Percentiles rank a stretch among this genome's conserved stretches.
Conservation (phyloP, 2,329 filamentous ascomycete genomes). For the Trichoderma sp. region DNA sequence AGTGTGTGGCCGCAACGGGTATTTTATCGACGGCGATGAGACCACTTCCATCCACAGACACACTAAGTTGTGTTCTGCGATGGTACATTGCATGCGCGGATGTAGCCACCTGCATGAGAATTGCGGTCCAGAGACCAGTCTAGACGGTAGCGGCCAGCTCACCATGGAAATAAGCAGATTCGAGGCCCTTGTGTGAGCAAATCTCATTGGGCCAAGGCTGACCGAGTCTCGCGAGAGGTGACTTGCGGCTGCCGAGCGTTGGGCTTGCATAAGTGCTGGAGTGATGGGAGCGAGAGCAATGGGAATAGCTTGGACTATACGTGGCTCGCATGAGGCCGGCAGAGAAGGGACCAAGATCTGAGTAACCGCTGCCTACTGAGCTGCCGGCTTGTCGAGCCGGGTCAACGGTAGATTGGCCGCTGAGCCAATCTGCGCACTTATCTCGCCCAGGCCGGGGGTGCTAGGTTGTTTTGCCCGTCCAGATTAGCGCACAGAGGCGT, state of each 20-base stretch:
- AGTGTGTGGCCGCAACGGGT: neutral
- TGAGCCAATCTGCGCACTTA: slow-evolving; percentile 7
- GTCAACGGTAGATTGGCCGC: slow-evolving; percentile 28
- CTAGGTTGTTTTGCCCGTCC: slow-evolving; percentile 28
- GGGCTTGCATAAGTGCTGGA: slow-evolving; percentile 10
- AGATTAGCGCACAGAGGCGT: slow-evolving; percentile 14
- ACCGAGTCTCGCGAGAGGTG: neutral
- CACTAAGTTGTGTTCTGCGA: neutral
- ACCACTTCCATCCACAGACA: slow-evolving; percentile 5
- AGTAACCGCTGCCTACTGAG: slow-evolving; percentile 28
- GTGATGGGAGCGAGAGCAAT: neutral
- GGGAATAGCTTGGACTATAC: slow-evolving; percentile 3
- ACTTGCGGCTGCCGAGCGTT: slow-evolving; percentile 2
- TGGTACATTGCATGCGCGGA: slow-evolving; percentile 3
- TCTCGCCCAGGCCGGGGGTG: neutral
- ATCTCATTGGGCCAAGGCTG: slow-evolving; percentile 9
- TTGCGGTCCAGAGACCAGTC: slow-evolving; percentile 14
- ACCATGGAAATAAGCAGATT: slow-evolving; percentile 11
- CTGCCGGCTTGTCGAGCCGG: slow-evolving; percentile 3
- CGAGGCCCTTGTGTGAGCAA: neutral
- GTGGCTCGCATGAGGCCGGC: slow-evolving; percentile 24
- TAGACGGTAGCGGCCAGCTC: slow-evolving; percentile 14
- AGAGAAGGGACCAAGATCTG: slow-evolving; percentile 30
- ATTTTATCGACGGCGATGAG: neutral
- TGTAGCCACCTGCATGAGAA: slow-evolving; percentile 6